Base-by-base conservation (phyloP, 2,329 filamentous ascomycete genomes). In the Emmonsiellopsis sp. region DNA sequence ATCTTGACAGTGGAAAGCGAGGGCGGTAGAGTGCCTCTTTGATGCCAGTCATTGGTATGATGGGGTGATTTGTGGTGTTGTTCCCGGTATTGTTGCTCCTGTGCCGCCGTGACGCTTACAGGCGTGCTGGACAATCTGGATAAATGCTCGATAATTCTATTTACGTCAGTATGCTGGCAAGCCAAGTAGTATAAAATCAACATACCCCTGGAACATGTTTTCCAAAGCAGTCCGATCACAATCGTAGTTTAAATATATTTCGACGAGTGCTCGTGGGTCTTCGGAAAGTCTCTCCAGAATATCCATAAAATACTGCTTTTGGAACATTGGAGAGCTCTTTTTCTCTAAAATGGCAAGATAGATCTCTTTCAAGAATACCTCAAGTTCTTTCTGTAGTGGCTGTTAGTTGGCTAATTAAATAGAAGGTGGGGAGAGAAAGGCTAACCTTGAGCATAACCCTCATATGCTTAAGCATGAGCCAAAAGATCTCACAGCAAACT, bases 161-260 rank as follows among this genome's bases (percentile, higher is more conserved):
- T 53, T 37, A 14, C 10, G 48, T 60, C 43, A 52, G 32, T 32
- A 49, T 40, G 37, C 43, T 10, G 49, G 51, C 50, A 42, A 33
- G 27, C 36, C 33, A 11, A 27, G 11, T 27, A 27, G 17, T 6
- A 6, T n/a, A 33, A 42, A 3, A 43, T 37, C 40, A 55, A 58
- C 63, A 53, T 63, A 73, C 61, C 81, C 77, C 70, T 98, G 93
- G 68, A 95, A 98, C 70, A 97, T 93, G 69, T 98, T 98, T 71
- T 97, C 92, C 55, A 97, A 82, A 8, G 84, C 83, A 42, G 89
- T 90, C 56, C 92, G 81, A 64, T 97, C 94, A 71, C 93, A 98
- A 68, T 98, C 93, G 65, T 98, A 98, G 70, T 98, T 98, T 57
- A 98, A 80, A 69, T 98, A 98, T 11, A 91, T 86, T 70, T 98